These are phyloP conservation scores for Pseudozyma tsukubaensis DNA, from an alignment of 1,284 basidiomycete genomes.

Conservation along the genomic window DNA sequence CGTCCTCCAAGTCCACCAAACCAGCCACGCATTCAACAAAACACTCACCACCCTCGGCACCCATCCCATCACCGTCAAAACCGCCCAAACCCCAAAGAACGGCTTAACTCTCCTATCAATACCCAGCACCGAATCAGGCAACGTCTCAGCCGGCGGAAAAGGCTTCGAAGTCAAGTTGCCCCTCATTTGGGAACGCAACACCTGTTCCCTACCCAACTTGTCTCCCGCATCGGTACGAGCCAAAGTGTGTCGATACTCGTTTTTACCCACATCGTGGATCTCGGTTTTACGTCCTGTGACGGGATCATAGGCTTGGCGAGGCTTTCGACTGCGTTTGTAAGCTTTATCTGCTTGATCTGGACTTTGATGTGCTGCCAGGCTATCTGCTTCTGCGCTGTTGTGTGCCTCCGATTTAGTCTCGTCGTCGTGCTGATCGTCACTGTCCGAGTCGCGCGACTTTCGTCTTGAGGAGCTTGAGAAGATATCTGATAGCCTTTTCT, in stretches of 20 bases:
- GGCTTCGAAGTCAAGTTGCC: slow-evolving; percentile 30
- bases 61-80: slow-evolving; percentile 16
- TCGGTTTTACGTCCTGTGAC: slow-evolving; percentile 29
- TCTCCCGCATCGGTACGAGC: slow-evolving; percentile 19
- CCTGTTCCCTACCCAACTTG: slow-evolving; percentile 15
- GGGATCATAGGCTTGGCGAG: slow-evolving; percentile 37
- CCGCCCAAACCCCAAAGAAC: slow-evolving; percentile 30
- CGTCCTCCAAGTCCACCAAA: slow-evolving; percentile 37
- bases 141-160: slow-evolving; percentile 32
- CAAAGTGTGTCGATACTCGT: slow-evolving; percentile 29
- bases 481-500: slow-evolving; percentile 7
- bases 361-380: slow-evolving; percentile 6
- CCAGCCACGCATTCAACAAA: slow-evolving; percentile 44
- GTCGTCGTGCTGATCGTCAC: not conserved
- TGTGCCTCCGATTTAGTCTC: not conserved
- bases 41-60: slow-evolving; percentile 26
- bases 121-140: slow-evolving; percentile 19
- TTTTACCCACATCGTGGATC: slow-evolving; percentile 40
- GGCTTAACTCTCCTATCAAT: slow-evolving; percentile 33
- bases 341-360: slow-evolving; percentile 17
- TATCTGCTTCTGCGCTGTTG: not conserved
- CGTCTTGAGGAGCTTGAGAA: slow-evolving; percentile 16
- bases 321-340: slow-evolving; percentile 22
- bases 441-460: slow-evolving; percentile 1
- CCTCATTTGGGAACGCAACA: slow-evolving; percentile 12